Evolutionary conservation across 2,329 filamentous ascomycete species (phyloP).

Genomic region (Bimuria novae-zelandiae): DNA sequence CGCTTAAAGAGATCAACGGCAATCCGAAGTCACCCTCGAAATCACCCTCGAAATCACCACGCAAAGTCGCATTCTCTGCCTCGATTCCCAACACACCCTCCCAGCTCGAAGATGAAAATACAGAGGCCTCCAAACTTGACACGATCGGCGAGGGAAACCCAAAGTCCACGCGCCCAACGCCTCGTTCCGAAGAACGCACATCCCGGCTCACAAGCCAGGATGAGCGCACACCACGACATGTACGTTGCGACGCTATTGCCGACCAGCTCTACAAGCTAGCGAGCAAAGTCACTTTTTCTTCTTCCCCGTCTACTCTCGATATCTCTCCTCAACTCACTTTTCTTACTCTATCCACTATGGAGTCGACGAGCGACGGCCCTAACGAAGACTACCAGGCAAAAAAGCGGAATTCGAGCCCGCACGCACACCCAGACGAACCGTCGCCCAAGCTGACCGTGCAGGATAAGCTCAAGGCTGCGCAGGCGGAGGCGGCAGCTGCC

Average conservation of each 20-base stretch:
- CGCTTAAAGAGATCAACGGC: slow-evolving; percentile 42
- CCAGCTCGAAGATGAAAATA: slow-evolving; percentile 38
- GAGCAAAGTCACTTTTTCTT: slow-evolving; percentile 35
- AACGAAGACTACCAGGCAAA: slow-evolving; percentile 41
- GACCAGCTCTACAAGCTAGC: slow-evolving; percentile 29
- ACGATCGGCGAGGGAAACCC: slow-evolving; percentile 25
- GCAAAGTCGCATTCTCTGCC: slow-evolving; percentile 46
- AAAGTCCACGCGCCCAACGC: slow-evolving; percentile 16
- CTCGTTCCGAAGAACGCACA: slow-evolving; percentile 26
- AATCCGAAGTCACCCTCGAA: slow-evolving; percentile 40
- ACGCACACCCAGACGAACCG: slow-evolving; percentile 43
- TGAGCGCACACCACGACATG: slow-evolving; percentile 39
- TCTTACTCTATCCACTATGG: slow-evolving; percentile 24
- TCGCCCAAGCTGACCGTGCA: slow-evolving; percentile 50
- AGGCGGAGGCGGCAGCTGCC: slow-evolving; percentile 51
- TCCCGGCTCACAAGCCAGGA: slow-evolving; percentile 30
- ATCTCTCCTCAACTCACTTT: slow-evolving; percentile 23
- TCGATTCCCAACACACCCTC: slow-evolving; percentile 42
- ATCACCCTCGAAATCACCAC: slow-evolving; percentile 43
- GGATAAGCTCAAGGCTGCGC: slow-evolving; percentile 53
- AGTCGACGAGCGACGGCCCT: slow-evolving; percentile 19
- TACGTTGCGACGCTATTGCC: slow-evolving; percentile 41
- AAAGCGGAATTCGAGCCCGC: slow-evolving; percentile 46
- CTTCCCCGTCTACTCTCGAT: slow-evolving; percentile 15
- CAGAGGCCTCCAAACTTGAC: slow-evolving; percentile 34